These are phyloP conservation scores for Podila epigama DNA, from an alignment of 192 early-diverging fungal species.

Conservation along the genomic window DNA sequence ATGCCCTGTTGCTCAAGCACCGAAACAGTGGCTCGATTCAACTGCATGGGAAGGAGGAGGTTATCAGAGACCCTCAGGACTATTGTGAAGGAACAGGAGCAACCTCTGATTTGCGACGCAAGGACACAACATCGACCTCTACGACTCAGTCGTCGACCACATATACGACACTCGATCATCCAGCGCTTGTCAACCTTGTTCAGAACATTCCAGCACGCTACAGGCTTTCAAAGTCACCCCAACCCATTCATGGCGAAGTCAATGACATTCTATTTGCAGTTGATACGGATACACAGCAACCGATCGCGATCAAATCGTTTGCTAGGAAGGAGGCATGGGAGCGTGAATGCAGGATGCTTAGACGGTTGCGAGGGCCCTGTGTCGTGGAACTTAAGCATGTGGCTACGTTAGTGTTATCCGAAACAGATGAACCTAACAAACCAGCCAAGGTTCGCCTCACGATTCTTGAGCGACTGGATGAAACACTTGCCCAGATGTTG, in stretches of 20 bases:
- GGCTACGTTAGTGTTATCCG: conserved; percentile 51
- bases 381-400: conserved; percentile 60
- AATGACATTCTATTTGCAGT: conserved; percentile 57
- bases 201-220: conserved; percentile 53
- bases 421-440: conserved; percentile 42
- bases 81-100: not conserved
- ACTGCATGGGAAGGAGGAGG: conserved; percentile 1
- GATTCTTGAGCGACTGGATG: conserved; percentile 57
- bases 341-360: conserved; percentile 54
- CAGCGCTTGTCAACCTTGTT: conserved; percentile 33
- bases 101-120: conserved; percentile 10
- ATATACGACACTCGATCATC: conserved; percentile 21
- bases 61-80: not conserved
- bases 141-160: conserved; percentile 36
- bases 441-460: conserved; percentile 41
- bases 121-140: conserved; percentile 36
- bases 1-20: conserved; percentile 2
- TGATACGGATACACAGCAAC: conserved; percentile 35
- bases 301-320: conserved; percentile 56
- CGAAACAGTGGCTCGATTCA: conserved; percentile 12
- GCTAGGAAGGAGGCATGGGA: conserved; percentile 62
- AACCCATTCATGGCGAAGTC: conserved; percentile 51
- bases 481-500: conserved; percentile 51
- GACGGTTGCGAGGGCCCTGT: conserved; percentile 45
- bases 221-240: conserved; percentile 25